Conservation (phyloP, 192 early-diverging fungal genomes). For the Funneliformis mosseae region DNA sequence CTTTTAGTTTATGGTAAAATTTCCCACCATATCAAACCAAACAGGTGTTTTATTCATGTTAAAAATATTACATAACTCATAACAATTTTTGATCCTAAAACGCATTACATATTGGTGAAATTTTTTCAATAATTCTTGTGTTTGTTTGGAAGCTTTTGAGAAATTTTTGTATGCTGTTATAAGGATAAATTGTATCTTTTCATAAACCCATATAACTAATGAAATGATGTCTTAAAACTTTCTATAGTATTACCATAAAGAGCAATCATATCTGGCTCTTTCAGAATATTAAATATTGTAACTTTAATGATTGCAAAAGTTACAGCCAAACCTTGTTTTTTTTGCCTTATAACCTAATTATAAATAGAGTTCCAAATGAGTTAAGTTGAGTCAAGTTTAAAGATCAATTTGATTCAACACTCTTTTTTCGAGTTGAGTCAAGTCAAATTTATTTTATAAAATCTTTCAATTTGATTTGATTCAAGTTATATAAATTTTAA, state of each 20-base stretch:
- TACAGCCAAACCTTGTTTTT: not conserved
- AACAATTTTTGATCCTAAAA: not conserved
- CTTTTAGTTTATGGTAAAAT: not conserved
- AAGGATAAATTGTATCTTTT: slow-evolving; percentile 9
- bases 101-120: slow-evolving; percentile 7
- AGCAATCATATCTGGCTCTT: not conserved
- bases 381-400: no score
- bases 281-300: not conserved
- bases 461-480: no score
- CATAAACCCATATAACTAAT: not conserved
- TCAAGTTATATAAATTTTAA: no score
- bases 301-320: not conserved
- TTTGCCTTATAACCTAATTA: not conserved
- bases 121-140: not conserved
- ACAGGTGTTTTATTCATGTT: slow-evolving; percentile 24
- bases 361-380: no score
- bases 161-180: not conserved
- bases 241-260: not conserved
- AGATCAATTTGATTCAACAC: no score
- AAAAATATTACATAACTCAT: not conserved
- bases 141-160: not conserved
- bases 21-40: slow-evolving; percentile 10
- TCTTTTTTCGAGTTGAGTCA: no score
- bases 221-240: not conserved
- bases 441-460: no score